These are phyloP conservation scores for Xylaria sp. DNA, from an alignment of 2,329 filamentous ascomycete genomes.

Conservation along the genomic window DNA sequence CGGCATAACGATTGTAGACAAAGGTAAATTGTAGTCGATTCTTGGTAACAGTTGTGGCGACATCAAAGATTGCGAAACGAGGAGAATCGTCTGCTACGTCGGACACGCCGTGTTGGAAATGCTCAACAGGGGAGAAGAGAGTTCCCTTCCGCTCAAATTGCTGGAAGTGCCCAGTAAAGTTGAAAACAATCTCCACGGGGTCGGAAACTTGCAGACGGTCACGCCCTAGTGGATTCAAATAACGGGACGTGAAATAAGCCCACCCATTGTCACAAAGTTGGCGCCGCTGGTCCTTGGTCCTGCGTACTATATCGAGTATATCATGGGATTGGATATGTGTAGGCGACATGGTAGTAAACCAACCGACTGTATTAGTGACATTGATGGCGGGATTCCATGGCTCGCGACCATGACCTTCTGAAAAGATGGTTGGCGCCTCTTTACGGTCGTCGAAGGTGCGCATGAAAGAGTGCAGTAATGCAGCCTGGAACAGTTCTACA, in stretches of 20 bases:
- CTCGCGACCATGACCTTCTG: slow-evolving; percentile 4
- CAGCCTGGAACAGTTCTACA: neutral
- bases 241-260: neutral
- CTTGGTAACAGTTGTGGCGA: neutral
- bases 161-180: neutral
- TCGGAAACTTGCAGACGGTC: neutral
- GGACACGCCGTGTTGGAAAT: neutral
- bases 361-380: neutral
- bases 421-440: neutral
- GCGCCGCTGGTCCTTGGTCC: neutral
- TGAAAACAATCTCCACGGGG: neutral
- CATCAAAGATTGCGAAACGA: neutral
- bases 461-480: neutral
- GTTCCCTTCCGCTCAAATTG: neutral
- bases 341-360: neutral
- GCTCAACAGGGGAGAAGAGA: neutral
- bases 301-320: neutral
- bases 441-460: neutral
- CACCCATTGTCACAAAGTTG: neutral
- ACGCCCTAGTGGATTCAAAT: neutral
- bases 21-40: neutral
- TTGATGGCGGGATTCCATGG: neutral
- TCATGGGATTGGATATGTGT: neutral
- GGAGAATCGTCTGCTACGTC: neutral
- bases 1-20: neutral